Evolutionary conservation across 2,329 filamentous ascomycete genomes (phyloP).

Genomic region (Neospermospora avenae): DNA sequence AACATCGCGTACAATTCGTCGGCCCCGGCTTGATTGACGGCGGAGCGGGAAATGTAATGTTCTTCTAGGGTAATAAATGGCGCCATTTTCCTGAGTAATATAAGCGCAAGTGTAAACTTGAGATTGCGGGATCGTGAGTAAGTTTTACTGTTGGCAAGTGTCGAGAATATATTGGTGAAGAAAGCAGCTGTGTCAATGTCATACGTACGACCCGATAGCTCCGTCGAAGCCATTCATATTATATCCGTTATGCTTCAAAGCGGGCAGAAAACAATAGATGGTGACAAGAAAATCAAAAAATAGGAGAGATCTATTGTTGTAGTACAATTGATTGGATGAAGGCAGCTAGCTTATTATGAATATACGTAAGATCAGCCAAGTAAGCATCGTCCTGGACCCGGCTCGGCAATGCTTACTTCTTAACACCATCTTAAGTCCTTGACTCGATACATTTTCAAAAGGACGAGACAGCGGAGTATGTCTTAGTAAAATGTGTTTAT

Average conservation of each 20-base stretch:
- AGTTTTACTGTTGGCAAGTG: not conserved
- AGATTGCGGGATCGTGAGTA: not conserved
- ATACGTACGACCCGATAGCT: not conserved
- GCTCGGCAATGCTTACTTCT: not conserved
- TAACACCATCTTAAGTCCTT: not conserved
- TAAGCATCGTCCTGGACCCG: not conserved
- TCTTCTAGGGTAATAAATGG: constrained; percentile 43
- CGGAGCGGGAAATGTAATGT: constrained; percentile 31
- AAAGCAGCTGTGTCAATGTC: not conserved
- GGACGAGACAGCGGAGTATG: no score
- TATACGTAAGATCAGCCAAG: not conserved
- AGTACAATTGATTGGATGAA: not conserved
- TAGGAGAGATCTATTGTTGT: not conserved
- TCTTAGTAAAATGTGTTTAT: no score
- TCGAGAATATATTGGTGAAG: not conserved
- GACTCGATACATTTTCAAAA: no score
- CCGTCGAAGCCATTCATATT: not conserved
- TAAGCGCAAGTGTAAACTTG: no score
- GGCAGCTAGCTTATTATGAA: no score
- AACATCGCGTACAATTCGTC: not conserved
- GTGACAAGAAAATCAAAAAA: not conserved
- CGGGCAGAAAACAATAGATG: not conserved
- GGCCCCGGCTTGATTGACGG: not conserved
- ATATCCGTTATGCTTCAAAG: not conserved
- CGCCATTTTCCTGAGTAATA: constrained; percentile 12